phyloP scores from a whole-genome alignment of 169 alveolate genomes.

The Eimeria brunetti region DNA sequence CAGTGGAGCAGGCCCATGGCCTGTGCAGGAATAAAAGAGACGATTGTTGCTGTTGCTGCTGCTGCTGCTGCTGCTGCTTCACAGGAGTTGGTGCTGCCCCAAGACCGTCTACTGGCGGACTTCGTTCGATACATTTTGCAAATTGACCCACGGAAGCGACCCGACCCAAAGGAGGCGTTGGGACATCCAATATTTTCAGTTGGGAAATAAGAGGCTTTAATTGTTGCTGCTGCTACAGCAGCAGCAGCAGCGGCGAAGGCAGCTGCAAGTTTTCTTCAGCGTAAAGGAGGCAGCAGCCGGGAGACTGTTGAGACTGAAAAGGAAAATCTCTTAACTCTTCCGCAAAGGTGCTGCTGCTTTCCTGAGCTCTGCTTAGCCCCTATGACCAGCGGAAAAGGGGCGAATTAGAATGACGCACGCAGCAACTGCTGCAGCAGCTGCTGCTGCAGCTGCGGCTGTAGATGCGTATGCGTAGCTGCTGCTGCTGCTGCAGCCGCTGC shows the following conservation, averaged over 20 bases:
- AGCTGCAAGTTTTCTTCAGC: background rate
- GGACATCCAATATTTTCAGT: conserved; percentile 89
- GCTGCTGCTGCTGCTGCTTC: background rate
- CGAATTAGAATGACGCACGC: background rate
- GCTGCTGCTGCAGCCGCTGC: background rate
- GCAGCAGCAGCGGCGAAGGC: background rate
- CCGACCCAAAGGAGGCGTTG: conserved; percentile 92
- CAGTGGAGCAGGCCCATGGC: too few species aligned
- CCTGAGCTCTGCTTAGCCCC: background rate
- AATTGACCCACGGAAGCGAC: conserved; percentile 90
- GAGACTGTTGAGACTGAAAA: background rate
- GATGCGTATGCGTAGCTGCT: background rate
- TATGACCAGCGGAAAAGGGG: background rate
- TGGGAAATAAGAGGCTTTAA: conserved; percentile 50
- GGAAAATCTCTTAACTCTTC: background rate
- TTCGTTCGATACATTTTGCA: conserved; percentile 89
- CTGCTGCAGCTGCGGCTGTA: background rate
- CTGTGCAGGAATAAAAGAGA: background rate
- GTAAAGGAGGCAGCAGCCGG: background rate
- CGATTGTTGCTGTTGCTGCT: background rate
- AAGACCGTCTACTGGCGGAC: conserved; percentile 90
- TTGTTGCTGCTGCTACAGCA: background rate
- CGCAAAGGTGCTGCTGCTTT: background rate
- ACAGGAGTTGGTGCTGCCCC: conserved; percentile 86
- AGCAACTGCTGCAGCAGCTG: background rate